Evolutionary conservation across 805 yeast genomes (phyloP), one percentile per base, ranked within the genome.

Genomic region (Barnettozyma wickerhamii): DNA sequence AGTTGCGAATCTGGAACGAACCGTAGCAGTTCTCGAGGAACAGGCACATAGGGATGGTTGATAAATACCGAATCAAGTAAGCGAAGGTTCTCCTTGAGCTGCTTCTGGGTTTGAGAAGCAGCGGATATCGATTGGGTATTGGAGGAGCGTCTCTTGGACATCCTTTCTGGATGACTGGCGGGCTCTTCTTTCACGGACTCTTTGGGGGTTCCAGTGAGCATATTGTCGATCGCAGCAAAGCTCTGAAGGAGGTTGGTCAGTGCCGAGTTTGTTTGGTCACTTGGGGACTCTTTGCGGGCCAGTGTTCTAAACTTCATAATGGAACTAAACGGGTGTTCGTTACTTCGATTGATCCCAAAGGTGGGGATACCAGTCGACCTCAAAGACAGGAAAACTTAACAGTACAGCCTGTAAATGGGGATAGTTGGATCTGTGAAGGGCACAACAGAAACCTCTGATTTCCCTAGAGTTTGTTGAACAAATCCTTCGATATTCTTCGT

Each of bases 1-100:
- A 49, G 19, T 33, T 53, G 58, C 4, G 50, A 37, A 2, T 52
- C 49, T 3, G 58, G 60, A 15, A 53, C 52, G n/a, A 32, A 41
- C 21, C 51, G 39, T 6, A 43, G 19, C 15, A 43, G 23, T 10
- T 48, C 48, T 13, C 38, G 23, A 3, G 53, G 45, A 10, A 50
- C 38, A 2, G 32, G 24, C 19, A 49, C 37, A 4, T 49, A 33
- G 3, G 52, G 55, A 37, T 47, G 52, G 14, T 46, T 40, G 10
- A 56, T 39, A 23, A 47, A 35, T 14, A 50, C 48, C 0, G 51
- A 41, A 40, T 54, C 50, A 14, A 53, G 37, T 7, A 51, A 34
- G 3, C 20, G 19, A 33, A 41, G 19, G 28, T 45, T 52, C 33
- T 47, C 50, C 26, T 42, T 40, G 15, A 35, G 37, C 3, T 46